A percentile compares a stretch with the other conserved stretches of the same genome.
These are phyloP conservation scores for Priceomyces castillae DNA, from an alignment of 805 yeast genomes.

Conservation along the genomic window DNA sequence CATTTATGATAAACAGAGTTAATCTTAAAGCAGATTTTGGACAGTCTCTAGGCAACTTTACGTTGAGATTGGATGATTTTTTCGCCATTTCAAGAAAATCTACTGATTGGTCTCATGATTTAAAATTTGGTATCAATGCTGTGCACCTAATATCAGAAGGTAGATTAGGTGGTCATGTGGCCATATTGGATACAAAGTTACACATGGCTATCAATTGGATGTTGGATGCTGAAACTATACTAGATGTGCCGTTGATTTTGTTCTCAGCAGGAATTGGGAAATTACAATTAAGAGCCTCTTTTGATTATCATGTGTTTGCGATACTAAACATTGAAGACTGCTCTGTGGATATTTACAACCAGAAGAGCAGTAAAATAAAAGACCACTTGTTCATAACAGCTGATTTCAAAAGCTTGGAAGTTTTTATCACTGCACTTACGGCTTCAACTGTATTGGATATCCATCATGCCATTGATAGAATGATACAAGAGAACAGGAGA, in stretches of 20 bases:
- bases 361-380: constrained; percentile 51
- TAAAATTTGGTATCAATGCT: constrained; percentile 57
- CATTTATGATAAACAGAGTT: constrained; percentile 52
- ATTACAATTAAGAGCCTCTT: constrained; percentile 59
- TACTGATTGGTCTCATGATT: constrained; percentile 66
- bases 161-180: constrained; percentile 72
- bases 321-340: constrained; percentile 52
- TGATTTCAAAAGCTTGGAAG: constrained; percentile 49
- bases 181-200: constrained; percentile 46
- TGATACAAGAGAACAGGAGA: constrained; percentile 66
- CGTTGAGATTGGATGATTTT: constrained; percentile 51
- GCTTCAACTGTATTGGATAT: constrained; percentile 83
- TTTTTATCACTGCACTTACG: constrained; percentile 78
- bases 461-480: constrained; percentile 63
- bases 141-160: constrained; percentile 62
- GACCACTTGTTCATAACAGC: constrained; percentile 60
- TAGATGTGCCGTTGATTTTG: constrained; percentile 66
- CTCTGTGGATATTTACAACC: constrained; percentile 63
- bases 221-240: constrained; percentile 33
- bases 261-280: constrained; percentile 55
- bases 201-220: constrained; percentile 76
- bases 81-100: constrained; percentile 72
- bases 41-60: constrained; percentile 70
- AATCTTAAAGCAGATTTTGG: constrained; percentile 72
- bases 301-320: constrained; percentile 85